A percentile compares a stretch with the other conserved stretches of the same genome.
Conservation (phyloP, 2,329 filamentous ascomycete species). For the Exophiala spinifera region DNA sequence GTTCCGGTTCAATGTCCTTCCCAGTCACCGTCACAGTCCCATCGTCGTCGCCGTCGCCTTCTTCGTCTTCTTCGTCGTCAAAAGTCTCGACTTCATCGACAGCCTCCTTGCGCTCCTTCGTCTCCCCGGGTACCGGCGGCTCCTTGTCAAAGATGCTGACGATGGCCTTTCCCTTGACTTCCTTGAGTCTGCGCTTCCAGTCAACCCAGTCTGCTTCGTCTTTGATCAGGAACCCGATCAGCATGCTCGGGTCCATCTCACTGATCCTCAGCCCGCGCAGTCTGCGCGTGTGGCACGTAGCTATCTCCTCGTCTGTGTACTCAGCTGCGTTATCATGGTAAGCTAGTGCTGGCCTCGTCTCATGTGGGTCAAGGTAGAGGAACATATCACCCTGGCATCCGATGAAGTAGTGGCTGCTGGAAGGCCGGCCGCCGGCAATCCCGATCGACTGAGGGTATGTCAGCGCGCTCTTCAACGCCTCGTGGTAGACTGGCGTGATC, state of each 20-base stretch:
- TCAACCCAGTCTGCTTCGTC: constrained; percentile 77
- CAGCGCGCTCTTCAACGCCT: constrained; percentile 79
- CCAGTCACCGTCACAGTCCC: constrained; percentile 26
- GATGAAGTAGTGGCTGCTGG: constrained; percentile 78
- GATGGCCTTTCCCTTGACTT: constrained; percentile 76
- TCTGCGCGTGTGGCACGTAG: constrained; percentile 82
- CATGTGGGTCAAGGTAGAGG: constrained; percentile 94
- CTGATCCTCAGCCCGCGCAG: constrained; percentile 77
- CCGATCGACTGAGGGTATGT: constrained; percentile 92
- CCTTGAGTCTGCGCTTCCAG: constrained; percentile 74
- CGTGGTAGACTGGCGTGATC: constrained; percentile 91
- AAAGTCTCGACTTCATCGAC: constrained; percentile 88
- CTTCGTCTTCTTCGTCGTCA: constrained; percentile 61
- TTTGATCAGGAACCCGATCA: constrained; percentile 86
- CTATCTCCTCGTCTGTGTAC: constrained; percentile 64
- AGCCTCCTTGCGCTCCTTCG: constrained; percentile 64
- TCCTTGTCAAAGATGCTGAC: constrained; percentile 77
- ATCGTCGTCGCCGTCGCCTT: constrained; percentile 11
- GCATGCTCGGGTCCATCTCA: constrained; percentile 97
- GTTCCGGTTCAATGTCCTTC: constrained; percentile 7
- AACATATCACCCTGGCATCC: constrained; percentile 72
- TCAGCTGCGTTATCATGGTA: constrained; percentile 56
- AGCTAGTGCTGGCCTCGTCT: constrained; percentile 71
- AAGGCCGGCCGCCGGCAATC: constrained; percentile 90
- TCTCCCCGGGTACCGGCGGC: constrained; percentile 50